phyloP scores from a whole-genome alignment of 352 stramenopile genomes.

The Sclerospora graminicola region DNA sequence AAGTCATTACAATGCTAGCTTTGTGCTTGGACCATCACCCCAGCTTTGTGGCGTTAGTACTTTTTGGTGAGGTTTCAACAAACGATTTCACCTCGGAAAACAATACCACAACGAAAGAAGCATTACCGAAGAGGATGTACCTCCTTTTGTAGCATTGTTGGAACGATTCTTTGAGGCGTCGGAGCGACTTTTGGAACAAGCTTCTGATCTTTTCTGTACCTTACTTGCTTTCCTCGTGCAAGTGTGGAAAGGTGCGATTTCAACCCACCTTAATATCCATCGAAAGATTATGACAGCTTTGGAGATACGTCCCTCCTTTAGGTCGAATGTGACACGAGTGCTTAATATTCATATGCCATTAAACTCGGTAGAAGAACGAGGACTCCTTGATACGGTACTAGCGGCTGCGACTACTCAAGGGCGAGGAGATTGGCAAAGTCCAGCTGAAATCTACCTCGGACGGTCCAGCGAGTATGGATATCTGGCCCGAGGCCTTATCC shows the following conservation, averaged over 20 bases:
- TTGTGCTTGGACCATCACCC: conserved; percentile 48
- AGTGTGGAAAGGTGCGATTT: conserved; percentile 40
- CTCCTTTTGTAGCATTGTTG: conserved; percentile 31
- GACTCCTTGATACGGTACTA: conserved; percentile 28
- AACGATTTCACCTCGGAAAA: conserved; percentile 7
- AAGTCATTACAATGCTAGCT: conserved; percentile 41
- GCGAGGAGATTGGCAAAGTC: conserved; percentile 7
- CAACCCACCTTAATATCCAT: conserved; percentile 31
- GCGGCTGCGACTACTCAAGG: conserved; percentile 19
- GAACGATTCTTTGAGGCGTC: conserved; percentile 45
- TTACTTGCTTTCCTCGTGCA: conserved; percentile 45
- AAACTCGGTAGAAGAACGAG: conserved; percentile 25
- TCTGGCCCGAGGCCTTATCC: conserved; percentile 41
- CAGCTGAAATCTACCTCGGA: conserved; percentile 28
- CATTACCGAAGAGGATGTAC: conserved; percentile 5
- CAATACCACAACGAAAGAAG: conserved; percentile 7
- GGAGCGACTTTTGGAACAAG: conserved; percentile 43
- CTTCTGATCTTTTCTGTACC: conserved; percentile 46
- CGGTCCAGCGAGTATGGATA: conserved; percentile 52
- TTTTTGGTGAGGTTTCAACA: conserved; percentile 24
- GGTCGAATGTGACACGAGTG: conserved; percentile 43
- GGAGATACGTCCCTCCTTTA: conserved; percentile 30
- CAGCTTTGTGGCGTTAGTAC: conserved; percentile 42
- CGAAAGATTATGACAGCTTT: conserved; percentile 35
- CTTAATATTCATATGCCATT: conserved; percentile 52